These are phyloP conservation scores for Termitomyces sp. DNA, from an alignment of 768 basidiomycete genomes.

Conservation along the genomic window DNA sequence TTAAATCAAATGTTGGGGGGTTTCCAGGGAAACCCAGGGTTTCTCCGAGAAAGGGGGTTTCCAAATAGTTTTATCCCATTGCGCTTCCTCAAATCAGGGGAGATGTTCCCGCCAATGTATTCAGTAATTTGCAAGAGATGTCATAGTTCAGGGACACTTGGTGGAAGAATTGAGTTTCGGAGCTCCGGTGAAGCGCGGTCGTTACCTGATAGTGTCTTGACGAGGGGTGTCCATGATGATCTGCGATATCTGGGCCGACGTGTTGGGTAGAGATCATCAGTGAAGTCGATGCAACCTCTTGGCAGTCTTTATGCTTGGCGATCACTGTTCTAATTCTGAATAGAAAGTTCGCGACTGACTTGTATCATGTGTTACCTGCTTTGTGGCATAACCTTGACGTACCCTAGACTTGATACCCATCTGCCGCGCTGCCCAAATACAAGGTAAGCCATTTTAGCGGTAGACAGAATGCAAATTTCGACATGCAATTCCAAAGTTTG, in stretches of 20 bases:
- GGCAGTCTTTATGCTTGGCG: not conserved
- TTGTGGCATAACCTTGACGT: no score
- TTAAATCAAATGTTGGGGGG: no score
- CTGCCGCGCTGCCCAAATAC: no score
- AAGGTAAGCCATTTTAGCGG: no score
- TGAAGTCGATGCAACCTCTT: not conserved
- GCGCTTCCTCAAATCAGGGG: not conserved
- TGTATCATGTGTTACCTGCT: not conserved
- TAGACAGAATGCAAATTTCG: no score
- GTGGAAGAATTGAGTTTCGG: not conserved
- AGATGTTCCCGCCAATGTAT: not conserved
- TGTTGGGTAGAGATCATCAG: not conserved
- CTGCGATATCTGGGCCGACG: not conserved
- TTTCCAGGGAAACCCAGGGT: no score
- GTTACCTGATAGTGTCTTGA: not conserved
- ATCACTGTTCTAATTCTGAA: not conserved
- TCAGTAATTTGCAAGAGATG: not conserved
- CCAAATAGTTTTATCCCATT: no score
- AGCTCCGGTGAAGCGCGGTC: not conserved
- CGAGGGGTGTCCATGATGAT: not conserved
- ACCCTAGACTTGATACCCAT: no score
- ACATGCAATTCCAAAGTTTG: no score
- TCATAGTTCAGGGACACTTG: not conserved
- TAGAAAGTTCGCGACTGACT: not conserved
- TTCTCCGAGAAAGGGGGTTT: no score